Evolutionary conservation across 257 asterid genomes (phyloP).

Genomic region (Solanum commersonii): DNA sequence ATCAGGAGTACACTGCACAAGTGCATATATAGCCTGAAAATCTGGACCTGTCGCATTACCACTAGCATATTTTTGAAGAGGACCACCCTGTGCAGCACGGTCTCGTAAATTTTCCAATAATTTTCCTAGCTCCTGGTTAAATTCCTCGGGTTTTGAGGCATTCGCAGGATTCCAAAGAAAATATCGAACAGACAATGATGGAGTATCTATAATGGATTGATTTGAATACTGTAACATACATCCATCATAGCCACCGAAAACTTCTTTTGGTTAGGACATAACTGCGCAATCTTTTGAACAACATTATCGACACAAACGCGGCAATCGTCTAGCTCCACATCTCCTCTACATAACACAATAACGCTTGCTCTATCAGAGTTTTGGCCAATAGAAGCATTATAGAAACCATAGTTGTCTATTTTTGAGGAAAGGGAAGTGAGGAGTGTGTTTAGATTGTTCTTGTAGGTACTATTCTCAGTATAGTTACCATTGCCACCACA

Average conservation of each 20-base stretch:
- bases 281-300: not conserved
- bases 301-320: not conserved
- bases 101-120: not conserved
- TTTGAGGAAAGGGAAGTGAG: not conserved
- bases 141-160: not conserved
- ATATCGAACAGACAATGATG: not conserved
- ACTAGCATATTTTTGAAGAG: conserved; percentile 3
- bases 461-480: too few species aligned
- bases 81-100: not conserved
- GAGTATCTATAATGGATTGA: not conserved
- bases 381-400: not conserved
- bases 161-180: not conserved
- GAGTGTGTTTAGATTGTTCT: not conserved
- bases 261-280: not conserved
- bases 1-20: conserved; percentile 25
- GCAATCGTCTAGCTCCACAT: not conserved
- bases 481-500: not conserved
- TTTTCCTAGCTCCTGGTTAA: not conserved
- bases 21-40: not conserved
- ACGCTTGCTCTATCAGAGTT: not conserved
- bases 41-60: not conserved
- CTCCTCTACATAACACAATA: conserved; percentile 13
- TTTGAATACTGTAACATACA: conserved; percentile 2
- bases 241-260: not conserved
- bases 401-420: not conserved